Evolutionary conservation across 768 basidiomycete genomes (phyloP).

Genomic region (Leucocoprinus birnbaumii): DNA sequence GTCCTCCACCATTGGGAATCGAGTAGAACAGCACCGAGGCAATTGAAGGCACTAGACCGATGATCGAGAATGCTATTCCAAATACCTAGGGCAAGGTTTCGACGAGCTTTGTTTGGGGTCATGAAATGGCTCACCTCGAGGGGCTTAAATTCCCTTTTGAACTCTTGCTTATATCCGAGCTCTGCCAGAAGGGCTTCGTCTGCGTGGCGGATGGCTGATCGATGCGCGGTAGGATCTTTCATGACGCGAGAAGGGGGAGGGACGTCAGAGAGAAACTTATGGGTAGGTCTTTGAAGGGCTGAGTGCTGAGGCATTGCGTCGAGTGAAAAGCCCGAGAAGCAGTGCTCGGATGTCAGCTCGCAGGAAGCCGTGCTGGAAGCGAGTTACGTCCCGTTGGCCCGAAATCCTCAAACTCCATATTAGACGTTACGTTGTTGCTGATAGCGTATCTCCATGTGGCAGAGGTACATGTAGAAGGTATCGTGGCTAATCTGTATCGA

Average conservation of each 20-base stretch:
- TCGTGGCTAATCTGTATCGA: no score
- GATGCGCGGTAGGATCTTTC: neutral
- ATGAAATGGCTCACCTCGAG: slow-evolving; percentile 27
- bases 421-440: no score
- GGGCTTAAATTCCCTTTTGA: slow-evolving; percentile 41
- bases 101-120: neutral
- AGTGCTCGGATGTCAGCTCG: no score
- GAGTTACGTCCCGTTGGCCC: no score
- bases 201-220: neutral
- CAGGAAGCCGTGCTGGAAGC: no score
- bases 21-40: slow-evolving; percentile 48
- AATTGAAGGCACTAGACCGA: slow-evolving; percentile 58
- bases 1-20: slow-evolving; percentile 63
- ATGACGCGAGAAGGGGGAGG: neutral
- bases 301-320: no score
- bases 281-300: no score
- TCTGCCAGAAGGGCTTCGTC: slow-evolving; percentile 40
- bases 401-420: no score
- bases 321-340: no score
- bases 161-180: slow-evolving; percentile 52
- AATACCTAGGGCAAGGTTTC: slow-evolving; percentile 57
- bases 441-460: no score
- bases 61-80: slow-evolving; percentile 61
- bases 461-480: no score
- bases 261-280: no score